These are phyloP conservation scores for Trapa incisa DNA, from an alignment of 345 rosid species.

Conservation along the genomic window DNA sequence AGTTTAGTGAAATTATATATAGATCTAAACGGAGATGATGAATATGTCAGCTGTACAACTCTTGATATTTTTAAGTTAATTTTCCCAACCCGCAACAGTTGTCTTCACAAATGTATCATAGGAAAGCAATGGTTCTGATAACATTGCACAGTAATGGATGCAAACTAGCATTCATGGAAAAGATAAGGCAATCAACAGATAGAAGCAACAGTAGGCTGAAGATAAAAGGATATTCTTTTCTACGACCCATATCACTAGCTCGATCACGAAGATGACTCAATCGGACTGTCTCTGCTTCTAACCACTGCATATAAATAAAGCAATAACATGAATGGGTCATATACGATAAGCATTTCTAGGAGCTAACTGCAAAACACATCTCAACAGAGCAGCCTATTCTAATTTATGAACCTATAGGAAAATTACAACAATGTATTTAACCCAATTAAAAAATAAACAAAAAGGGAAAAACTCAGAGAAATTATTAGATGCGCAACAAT, in stretches of 20 bases:
- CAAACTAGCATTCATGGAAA: not conserved
- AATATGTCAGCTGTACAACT: not conserved
- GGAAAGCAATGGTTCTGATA: not conserved
- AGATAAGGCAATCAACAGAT: not conserved
- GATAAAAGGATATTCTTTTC: slow-evolving; percentile 93
- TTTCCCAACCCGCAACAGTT: not conserved
- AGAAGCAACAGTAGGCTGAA: slow-evolving; percentile 1
- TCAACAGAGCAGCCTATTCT: not conserved
- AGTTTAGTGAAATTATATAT: not conserved
- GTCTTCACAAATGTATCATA: not conserved
- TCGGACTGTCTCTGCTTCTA: slow-evolving; percentile 80
- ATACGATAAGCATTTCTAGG: not conserved
- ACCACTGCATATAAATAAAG: slow-evolving; percentile 41
- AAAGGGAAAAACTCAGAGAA: not conserved
- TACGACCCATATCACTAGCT: slow-evolving; percentile 88
- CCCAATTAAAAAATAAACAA: not conserved
- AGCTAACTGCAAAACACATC: not conserved
- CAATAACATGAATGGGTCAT: not conserved
- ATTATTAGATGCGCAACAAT: not conserved
- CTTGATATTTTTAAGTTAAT: not conserved
- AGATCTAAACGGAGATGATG: not conserved
- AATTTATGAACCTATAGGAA: not conserved
- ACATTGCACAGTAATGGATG: not conserved
- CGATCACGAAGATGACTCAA: slow-evolving; percentile 96
- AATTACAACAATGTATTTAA: not conserved